Conservation (phyloP, 2,329 filamentous ascomycete species). For the Penicillium brasilianum region DNA sequence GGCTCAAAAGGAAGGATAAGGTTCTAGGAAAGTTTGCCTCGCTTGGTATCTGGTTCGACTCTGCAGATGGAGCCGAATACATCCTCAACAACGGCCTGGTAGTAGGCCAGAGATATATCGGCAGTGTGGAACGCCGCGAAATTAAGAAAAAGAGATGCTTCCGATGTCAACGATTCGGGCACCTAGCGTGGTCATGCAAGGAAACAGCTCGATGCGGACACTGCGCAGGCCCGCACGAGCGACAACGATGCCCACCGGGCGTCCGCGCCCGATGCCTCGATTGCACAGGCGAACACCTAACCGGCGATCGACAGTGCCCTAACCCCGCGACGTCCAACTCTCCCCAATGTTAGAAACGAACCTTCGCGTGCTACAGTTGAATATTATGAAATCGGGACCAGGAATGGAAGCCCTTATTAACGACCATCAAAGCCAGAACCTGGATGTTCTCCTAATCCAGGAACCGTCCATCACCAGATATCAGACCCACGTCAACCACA, state of each 20-base stretch:
- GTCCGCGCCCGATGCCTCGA: conserved; percentile 22
- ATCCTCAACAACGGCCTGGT: conserved; percentile 30
- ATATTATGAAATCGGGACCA: conserved; percentile 31
- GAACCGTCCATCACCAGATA: conserved; percentile 25
- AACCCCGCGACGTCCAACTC: conserved; percentile 14
- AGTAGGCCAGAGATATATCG: conserved; percentile 28
- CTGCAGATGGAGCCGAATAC: conserved; percentile 28
- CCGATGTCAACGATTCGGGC: conserved; percentile 30
- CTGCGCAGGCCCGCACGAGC: conserved; percentile 24
- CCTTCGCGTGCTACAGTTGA: conserved; percentile 27
- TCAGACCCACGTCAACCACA: conserved; percentile 31
- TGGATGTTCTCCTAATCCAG: conserved; percentile 32
- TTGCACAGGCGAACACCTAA: conserved; percentile 27
- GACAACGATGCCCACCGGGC: not conserved
- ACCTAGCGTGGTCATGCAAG: conserved; percentile 34
- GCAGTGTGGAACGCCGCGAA: conserved; percentile 25
- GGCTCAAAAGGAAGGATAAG: conserved; percentile 34
- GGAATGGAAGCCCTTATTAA: conserved; percentile 38
- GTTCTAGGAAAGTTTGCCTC: conserved; percentile 27
- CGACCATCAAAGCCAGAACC: conserved; percentile 27
- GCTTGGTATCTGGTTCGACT: conserved; percentile 35
- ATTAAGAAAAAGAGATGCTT: conserved; percentile 30
- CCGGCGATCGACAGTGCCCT: conserved; percentile 24
- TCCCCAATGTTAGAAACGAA: conserved; percentile 28
- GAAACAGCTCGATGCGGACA: conserved; percentile 29